Conservation (phyloP, 768 basidiomycete species). For the Kwoniella sp. region DNA sequence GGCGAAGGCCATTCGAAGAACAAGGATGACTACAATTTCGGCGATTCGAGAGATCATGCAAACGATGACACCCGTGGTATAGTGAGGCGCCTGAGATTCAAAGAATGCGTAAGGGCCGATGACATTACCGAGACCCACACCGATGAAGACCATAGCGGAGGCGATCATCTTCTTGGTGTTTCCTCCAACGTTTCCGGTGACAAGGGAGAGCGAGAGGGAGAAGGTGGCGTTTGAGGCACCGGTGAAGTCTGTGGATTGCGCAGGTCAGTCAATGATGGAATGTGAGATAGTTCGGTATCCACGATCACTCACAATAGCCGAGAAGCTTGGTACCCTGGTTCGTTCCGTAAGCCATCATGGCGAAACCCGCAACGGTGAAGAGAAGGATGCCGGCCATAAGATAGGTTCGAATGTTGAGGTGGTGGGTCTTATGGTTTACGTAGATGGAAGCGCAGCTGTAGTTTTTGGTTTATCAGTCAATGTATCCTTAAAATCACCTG, state of each 20-base stretch:
- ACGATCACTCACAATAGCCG: constrained; percentile 14
- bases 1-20: constrained; percentile 22
- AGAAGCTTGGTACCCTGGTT: constrained; percentile 21
- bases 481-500: no score
- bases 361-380: constrained; percentile 14
- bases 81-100: constrained; percentile 28
- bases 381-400: constrained; percentile 17
- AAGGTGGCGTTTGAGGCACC: constrained; percentile 26
- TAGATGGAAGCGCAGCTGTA: constrained; percentile 5
- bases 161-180: constrained; percentile 31
- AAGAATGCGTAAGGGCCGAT: constrained; percentile 12
- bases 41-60: constrained; percentile 23
- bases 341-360: constrained; percentile 18
- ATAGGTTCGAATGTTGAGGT: constrained; percentile 18
- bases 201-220: constrained; percentile 24
- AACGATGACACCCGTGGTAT: constrained; percentile 28
- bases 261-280: not conserved
- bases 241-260: constrained; percentile 23
- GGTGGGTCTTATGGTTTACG: constrained; percentile 19
- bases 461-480: no score
- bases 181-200: constrained; percentile 28
- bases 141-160: constrained; percentile 26
- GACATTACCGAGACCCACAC: constrained; percentile 24
- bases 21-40: constrained; percentile 32
- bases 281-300: not conserved